These are phyloP conservation scores for Zasmidium cellare DNA, from an alignment of 2,329 filamentous ascomycete species.

Conservation along the genomic window DNA sequence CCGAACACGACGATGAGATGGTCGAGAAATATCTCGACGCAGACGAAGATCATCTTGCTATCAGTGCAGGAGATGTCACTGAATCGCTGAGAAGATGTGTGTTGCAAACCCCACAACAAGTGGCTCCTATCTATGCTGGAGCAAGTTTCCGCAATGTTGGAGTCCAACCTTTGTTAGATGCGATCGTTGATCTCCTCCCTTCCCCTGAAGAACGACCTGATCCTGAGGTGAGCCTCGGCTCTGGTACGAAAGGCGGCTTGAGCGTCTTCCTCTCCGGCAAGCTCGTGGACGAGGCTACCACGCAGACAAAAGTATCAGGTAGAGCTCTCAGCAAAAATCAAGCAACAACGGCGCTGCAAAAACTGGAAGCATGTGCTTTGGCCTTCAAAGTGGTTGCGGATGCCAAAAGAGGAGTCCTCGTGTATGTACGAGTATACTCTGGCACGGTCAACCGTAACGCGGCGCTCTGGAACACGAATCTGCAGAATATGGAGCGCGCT, in stretches of 20 bases:
- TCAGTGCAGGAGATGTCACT: slow-evolving; percentile 67
- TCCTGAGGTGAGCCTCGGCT: slow-evolving; percentile 70
- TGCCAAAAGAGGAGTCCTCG: slow-evolving; percentile 78
- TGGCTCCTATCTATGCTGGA: slow-evolving; percentile 86
- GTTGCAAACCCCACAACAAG: slow-evolving; percentile 64
- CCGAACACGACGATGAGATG: slow-evolving; percentile 83
- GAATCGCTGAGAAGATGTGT: slow-evolving; percentile 73
- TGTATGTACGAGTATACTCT: slow-evolving; percentile 90
- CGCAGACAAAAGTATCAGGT: slow-evolving; percentile 37
- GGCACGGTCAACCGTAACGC: slow-evolving; percentile 74
- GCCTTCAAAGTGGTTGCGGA: slow-evolving; percentile 96
- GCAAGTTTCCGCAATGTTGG: slow-evolving; percentile 94
- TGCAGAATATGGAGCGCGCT: slow-evolving; percentile 75
- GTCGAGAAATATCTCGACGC: slow-evolving; percentile 81
- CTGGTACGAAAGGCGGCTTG: slow-evolving; percentile 53
- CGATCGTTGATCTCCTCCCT: slow-evolving; percentile 82
- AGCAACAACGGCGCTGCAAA: slow-evolving; percentile 47
- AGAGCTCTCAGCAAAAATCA: slow-evolving; percentile 44
- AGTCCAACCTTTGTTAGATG: slow-evolving; percentile 87
- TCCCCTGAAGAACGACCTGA: slow-evolving; percentile 78
- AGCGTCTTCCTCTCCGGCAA: slow-evolving; percentile 44
- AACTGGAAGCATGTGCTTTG: slow-evolving; percentile 68
- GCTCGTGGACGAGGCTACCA: slow-evolving; percentile 17
- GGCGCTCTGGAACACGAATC: slow-evolving; percentile 82
- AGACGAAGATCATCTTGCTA: slow-evolving; percentile 68